Evolutionary conservation across 257 asterid species (phyloP), one percentile per base, ranked within the genome.

Genomic region (Lycium barbarum): DNA sequence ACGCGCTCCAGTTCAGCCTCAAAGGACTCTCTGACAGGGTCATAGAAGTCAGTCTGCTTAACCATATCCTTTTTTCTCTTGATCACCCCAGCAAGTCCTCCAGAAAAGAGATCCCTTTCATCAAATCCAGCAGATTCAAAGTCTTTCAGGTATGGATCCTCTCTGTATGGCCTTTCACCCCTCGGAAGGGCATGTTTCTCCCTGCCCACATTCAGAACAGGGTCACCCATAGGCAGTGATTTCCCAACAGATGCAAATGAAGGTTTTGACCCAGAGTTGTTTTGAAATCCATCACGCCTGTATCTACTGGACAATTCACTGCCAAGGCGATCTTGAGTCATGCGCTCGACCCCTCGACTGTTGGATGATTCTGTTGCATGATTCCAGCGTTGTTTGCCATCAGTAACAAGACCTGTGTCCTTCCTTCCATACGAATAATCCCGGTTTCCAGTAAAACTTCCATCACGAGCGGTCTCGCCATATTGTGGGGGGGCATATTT

Each of bases 1-100:
- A 97, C 98, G 88, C 95, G 92, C 86, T 95, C 99, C 83, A 97
- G 97, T 86, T 97, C 99, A 85, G 98, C 99, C 92, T 97, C 98
- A 83, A 94, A 97, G 62, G 98, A 97, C 88, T 97, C 98, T 83
- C 99, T 91, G 74, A 90, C 91, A 61, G 99, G 99, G 89, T 97
- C 99, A 47, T 91, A 94, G 87, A 93, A 90, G 83, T 95, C 96
- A 80, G 93, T 90, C 14, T 92, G 86, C 82, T 90, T 92, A 58
- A 88, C 91, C 83, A 90, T 88, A 82, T 97, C 98, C 78, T 92
- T 97, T 88, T 94, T 97, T 90, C 97, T 92, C 93, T 92, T 97
- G 76, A 95, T 90, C 70, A 94, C 94, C 85, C 97, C 98, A 71
- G 87, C 88, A 86, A 92, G 86, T 86, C 95, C 94, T 67, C 95